A percentile compares a stretch with the other conserved stretches of the same genome.
Conservation (phyloP, 192 early-diverging fungal species). For the Cetraspora pellucida region DNA sequence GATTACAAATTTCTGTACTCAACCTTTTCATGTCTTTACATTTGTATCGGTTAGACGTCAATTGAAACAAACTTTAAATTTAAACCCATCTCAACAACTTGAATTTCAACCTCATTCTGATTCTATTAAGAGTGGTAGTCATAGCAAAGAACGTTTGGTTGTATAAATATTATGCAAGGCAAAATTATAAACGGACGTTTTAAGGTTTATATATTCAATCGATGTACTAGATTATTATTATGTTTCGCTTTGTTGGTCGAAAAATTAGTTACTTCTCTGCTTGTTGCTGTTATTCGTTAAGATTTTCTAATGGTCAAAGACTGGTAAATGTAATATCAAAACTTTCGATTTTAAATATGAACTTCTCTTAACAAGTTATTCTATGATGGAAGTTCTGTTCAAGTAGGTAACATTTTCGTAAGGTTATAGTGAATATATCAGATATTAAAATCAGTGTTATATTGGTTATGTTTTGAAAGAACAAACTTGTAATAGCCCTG, state of each 20-base stretch:
- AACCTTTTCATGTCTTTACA: background rate
- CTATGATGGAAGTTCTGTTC: too few relatives aligned
- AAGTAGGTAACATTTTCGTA: too few relatives aligned
- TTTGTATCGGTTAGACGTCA: constrained; percentile 52
- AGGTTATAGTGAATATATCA: too few relatives aligned
- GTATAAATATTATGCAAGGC: constrained; percentile 5
- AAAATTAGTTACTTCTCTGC: background rate
- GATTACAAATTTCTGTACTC: background rate
- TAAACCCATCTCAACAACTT: constrained; percentile 44
- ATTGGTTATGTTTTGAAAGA: too few relatives aligned
- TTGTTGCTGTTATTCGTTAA: background rate
- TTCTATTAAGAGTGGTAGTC: constrained; percentile 37
- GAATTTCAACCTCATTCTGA: constrained; percentile 64
- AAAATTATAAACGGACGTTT: constrained; percentile 2
- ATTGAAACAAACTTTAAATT: constrained; percentile 54
- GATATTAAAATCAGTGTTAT: too few relatives aligned
- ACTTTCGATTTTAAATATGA: background rate
- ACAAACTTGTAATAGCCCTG: too few relatives aligned
- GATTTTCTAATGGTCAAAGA: background rate
- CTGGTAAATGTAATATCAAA: constrained; percentile 1
- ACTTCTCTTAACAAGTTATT: too few relatives aligned
- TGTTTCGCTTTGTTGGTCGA: background rate
- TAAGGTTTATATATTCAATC: background rate
- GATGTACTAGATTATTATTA: background rate
- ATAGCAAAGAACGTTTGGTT: constrained; percentile 4